Percentiles rank a stretch among this genome's conserved stretches.
Conservation (phyloP, 768 basidiomycete genomes). For the Lactarius pseudohatsudake region DNA sequence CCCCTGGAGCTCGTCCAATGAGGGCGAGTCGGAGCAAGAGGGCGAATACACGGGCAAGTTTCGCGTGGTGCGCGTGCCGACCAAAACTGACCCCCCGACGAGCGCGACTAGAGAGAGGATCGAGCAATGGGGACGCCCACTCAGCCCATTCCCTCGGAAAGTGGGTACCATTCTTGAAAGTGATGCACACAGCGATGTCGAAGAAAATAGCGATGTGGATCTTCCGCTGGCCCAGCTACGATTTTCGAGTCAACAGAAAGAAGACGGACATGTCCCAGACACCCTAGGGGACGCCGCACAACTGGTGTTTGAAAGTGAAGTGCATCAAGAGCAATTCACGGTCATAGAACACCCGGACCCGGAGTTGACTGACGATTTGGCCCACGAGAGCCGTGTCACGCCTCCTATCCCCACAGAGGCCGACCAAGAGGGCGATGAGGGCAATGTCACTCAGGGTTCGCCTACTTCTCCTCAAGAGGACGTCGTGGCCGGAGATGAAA, state of each 20-base stretch:
- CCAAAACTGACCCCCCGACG: constrained; percentile 65
- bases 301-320: constrained; percentile 7
- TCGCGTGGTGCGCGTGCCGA: constrained; percentile 53
- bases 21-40: constrained; percentile 39
- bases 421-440: neutral
- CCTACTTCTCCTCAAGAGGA: constrained; percentile 11
- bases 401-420: neutral
- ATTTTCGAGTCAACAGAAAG: constrained; percentile 1
- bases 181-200: constrained; percentile 32
- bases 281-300: constrained; percentile 5
- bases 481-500: constrained; percentile 16
- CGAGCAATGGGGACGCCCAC: constrained; percentile 66
- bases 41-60: constrained; percentile 72
- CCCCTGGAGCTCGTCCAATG: constrained; percentile 29
- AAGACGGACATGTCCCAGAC: constrained; percentile 13
- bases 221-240: constrained; percentile 1
- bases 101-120: constrained; percentile 50
- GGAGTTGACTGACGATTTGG: constrained; percentile 2
- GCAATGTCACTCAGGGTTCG: neutral
- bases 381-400: constrained; percentile 9
- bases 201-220: constrained; percentile 23
- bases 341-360: constrained; percentile 7
- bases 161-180: constrained; percentile 32
- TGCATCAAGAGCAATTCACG: neutral
- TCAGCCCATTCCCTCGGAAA: constrained; percentile 59